phyloP scores from a whole-genome alignment of 78 protist genomes.

The Diacronema lutheri region DNA sequence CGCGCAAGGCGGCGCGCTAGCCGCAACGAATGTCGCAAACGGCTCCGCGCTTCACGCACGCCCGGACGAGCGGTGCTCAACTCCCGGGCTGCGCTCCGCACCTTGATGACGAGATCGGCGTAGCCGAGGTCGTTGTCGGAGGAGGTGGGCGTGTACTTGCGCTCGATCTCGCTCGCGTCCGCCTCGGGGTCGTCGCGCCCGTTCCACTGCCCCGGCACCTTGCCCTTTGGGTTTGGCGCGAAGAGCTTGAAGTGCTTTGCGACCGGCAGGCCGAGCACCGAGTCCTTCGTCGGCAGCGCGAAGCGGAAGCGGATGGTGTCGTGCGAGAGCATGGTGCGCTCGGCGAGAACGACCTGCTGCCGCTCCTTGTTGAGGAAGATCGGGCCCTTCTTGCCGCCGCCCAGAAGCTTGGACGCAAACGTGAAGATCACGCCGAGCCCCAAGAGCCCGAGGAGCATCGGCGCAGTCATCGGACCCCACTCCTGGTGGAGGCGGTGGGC shows the following conservation, averaged over 20 bases:
- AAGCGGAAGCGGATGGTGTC: neutral
- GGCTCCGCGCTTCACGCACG: no score
- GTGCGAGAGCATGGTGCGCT: neutral
- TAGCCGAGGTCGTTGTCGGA: conserved; percentile 57
- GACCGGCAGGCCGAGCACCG: neutral
- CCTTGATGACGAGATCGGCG: conserved; percentile 71
- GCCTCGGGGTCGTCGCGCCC: neutral
- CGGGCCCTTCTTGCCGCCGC: neutral
- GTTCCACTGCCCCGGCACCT: neutral
- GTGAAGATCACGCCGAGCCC: no score
- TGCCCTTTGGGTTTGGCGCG: neutral
- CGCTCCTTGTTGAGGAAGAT: neutral
- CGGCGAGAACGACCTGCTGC: neutral
- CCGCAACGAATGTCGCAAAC: no score
- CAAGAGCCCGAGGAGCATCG: no score
- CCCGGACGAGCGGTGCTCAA: no score
- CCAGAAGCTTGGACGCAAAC: neutral
- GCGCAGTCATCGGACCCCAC: no score
- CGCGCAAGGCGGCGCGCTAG: no score
- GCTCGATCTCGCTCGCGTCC: conserved; percentile 39
- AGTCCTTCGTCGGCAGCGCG: neutral
- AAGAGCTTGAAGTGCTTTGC: conserved; percentile 9
- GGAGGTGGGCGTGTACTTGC: conserved; percentile 73
- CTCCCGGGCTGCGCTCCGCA: no score
- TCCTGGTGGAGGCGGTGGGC: no score